Conservation (phyloP, 139 green algal genomes). For the Chlamydomonas applanata region DNA sequence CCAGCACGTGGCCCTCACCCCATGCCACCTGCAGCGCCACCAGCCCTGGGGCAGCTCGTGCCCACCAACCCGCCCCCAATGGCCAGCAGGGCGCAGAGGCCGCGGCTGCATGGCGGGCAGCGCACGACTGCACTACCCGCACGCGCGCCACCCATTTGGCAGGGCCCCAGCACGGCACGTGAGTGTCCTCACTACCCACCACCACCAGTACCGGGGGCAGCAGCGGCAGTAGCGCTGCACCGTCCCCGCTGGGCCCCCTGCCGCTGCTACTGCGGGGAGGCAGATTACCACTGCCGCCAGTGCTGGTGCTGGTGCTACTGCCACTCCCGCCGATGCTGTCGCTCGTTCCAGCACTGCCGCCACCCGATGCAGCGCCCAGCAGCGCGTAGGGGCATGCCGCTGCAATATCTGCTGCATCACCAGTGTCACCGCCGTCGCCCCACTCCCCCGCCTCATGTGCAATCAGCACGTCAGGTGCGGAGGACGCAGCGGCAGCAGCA, state of each 20-base stretch:
- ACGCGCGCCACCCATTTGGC: conserved; percentile 58
- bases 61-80: too few relatives aligned
- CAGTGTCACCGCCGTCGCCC: conserved; percentile 42
- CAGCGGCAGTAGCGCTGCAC: not conserved
- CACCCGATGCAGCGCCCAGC: too few relatives aligned
- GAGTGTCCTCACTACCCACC: conserved; percentile 36
- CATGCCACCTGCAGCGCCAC: too few relatives aligned
- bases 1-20: too few relatives aligned
- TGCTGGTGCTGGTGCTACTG: not conserved
- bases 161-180: conserved; percentile 50
- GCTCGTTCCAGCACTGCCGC: too few relatives aligned
- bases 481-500: conserved; percentile 41
- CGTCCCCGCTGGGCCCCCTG: not conserved
- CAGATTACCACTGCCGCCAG: not conserved
- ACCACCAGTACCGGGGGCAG: conserved; percentile 34
- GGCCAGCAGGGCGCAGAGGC: too few relatives aligned
- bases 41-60: too few relatives aligned
- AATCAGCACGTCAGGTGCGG: too few relatives aligned
- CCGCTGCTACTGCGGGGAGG: not conserved
- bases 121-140: too few relatives aligned
- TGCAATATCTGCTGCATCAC: conserved; percentile 22
- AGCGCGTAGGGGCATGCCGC: conserved; percentile 52
- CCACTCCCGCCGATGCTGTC: not conserved
- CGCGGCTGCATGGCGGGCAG: too few relatives aligned
- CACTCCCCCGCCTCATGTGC: conserved; percentile 69